Evolutionary conservation across 345 rosid species (phyloP), one percentile per base, ranked within the genome.

Genomic region (Boechera retrofracta): DNA sequence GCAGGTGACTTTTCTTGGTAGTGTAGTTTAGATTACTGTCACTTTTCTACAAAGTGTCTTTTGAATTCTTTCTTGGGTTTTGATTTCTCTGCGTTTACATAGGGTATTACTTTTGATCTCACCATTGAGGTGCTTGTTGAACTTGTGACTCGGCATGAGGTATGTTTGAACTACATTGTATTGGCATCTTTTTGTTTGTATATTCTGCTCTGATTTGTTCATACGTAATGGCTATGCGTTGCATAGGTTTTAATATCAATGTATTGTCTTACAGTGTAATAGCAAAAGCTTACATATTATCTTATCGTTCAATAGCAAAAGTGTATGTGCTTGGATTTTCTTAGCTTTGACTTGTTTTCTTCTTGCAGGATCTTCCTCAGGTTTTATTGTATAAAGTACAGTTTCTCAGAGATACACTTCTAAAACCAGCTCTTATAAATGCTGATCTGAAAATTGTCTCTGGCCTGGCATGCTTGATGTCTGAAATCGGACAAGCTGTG

Each of bases 401-500:
- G 64, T 86, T 87, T 63, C 94, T 94, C 79, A 88, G 85, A 80
- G 98, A 90, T 63, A 62, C 84, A 58, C 95, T 91, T 69, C 93
- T 94, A 76, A 76, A 86, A 45, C 92, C 94, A 26, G 96, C 96
- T 67, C 93, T 91, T 61, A 77, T 79, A 38, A 89, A 84, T 75
- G 86, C 88, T 75, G 93, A 91, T 81, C 91, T 81, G 68, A 88
- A 83, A 85, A 83, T 92, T 62, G 84, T 91, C 74, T 86, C 86
- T 81, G 98, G 98, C 74, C 89, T 94, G 53, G 90, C 95, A 18
- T 87, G 90, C 81, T 85, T 94, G 85, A 80, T 94, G 89, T 89
- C 97, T 39, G 97, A 94, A 82, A 91, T 94, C 64, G 97, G 98
- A 74, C 98, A 91, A 82, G 97, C 98, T 64, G 97, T 94, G 79